Evolutionary conservation across 1,284 basidiomycete genomes (phyloP).

Genomic region (Leccinum proliferum): DNA sequence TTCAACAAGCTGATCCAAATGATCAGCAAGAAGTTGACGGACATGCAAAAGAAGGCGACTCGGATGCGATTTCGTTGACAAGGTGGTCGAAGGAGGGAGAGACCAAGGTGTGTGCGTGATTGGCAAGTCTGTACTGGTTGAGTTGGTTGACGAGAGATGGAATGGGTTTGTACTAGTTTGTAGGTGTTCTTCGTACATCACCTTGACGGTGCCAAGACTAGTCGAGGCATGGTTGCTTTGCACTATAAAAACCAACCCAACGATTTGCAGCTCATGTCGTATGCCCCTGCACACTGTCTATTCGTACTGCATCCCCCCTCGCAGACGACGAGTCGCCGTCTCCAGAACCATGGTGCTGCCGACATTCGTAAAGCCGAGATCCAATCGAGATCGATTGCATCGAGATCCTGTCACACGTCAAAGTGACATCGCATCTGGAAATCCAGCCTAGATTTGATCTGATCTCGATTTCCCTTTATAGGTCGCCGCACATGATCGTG

Average conservation of each 20-base stretch:
- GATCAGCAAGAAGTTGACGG: slow-evolving; percentile 73
- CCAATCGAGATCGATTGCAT: slow-evolving; percentile 54
- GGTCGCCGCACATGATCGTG: too few species aligned
- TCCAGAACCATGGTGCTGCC: slow-evolving; percentile 93
- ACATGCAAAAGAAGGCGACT: slow-evolving; percentile 72
- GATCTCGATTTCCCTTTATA: background rate
- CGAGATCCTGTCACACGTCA: too few species aligned
- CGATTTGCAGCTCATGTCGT: slow-evolving; percentile 93
- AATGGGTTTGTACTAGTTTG: too few species aligned
- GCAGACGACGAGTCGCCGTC: slow-evolving; percentile 82
- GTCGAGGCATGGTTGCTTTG: slow-evolving; percentile 57
- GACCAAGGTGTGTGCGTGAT: too few species aligned
- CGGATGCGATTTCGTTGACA: too few species aligned
- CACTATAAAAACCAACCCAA: slow-evolving; percentile 99
- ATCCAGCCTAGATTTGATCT: background rate
- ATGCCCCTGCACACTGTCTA: slow-evolving; percentile 95
- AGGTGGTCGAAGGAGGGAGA: too few species aligned
- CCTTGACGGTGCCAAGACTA: too few species aligned
- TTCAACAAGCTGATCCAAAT: slow-evolving; percentile 92
- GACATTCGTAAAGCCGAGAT: slow-evolving; percentile 87
- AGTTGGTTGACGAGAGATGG: too few species aligned
- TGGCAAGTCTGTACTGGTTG: too few species aligned
- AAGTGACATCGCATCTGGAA: too few species aligned
- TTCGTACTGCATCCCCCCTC: slow-evolving; percentile 95
- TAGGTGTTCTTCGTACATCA: too few species aligned